Conservation (phyloP, 768 basidiomycete species). For the Lenzites betulinus region DNA sequence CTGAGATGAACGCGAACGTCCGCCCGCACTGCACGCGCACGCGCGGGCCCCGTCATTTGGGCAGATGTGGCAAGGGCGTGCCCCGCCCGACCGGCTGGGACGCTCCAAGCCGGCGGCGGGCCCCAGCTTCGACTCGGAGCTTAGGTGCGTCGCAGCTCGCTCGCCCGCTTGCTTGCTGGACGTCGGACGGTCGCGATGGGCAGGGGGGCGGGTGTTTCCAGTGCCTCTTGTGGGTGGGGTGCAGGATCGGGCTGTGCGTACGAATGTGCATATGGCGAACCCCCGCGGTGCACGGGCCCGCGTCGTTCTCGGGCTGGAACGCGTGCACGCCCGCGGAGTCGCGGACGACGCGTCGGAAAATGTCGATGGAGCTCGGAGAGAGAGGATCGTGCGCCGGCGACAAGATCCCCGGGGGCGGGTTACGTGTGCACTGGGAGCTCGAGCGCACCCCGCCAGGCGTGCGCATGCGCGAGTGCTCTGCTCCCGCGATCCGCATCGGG, state of each 20-base stretch:
- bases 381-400: slow-evolving; percentile 13
- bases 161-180: too few species aligned
- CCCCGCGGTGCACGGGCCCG: neutral
- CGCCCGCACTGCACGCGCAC: neutral
- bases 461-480: neutral
- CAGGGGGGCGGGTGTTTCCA: too few species aligned
- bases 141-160: too few species aligned
- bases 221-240: too few species aligned
- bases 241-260: too few species aligned
- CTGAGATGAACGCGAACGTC: too few species aligned
- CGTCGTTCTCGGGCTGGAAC: neutral
- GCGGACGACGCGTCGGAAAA: neutral
- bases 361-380: neutral
- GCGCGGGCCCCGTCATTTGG: neutral
- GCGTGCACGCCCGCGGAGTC: neutral
- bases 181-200: too few species aligned
- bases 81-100: neutral
- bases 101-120: neutral
- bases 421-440: slow-evolving; percentile 14
- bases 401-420: slow-evolving; percentile 9
- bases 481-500: slow-evolving; percentile 12
- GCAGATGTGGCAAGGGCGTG: neutral
- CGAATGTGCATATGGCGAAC: too few species aligned
- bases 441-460: too few species aligned
- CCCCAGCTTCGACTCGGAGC: too few species aligned